A percentile compares a stretch with the other conserved stretches of the same genome.
These are phyloP conservation scores for Lactifluus piperatus DNA, from an alignment of 768 basidiomycete genomes.

Conservation along the genomic window DNA sequence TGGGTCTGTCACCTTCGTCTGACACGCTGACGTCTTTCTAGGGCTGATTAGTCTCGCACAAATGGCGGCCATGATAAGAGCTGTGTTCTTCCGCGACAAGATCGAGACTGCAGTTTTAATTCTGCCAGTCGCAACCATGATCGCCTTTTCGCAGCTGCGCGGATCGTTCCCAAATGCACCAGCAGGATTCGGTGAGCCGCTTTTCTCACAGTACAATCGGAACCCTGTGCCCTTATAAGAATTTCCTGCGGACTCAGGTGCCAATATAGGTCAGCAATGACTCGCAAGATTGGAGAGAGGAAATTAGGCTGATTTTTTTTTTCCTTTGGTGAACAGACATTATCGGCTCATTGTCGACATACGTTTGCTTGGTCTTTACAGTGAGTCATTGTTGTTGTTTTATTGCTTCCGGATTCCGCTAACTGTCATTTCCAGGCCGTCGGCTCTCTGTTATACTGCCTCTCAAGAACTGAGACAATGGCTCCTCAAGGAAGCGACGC, in stretches of 20 bases:
- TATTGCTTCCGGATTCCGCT: background rate
- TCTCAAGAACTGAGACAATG: background rate
- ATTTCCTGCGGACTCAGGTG: background rate
- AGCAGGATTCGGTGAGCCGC: conserved; percentile 20
- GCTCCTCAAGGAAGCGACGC: background rate
- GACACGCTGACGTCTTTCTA: background rate
- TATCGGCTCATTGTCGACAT: conserved; percentile 10
- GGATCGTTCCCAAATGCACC: conserved; percentile 24
- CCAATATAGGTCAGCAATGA: conserved; percentile 9
- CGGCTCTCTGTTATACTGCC: background rate
- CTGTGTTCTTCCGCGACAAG: conserved; percentile 20
- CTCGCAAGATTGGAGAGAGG: background rate
- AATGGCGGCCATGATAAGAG: conserved; percentile 7
- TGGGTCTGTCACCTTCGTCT: background rate
- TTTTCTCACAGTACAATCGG: too few relatives aligned
- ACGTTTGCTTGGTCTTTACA: conserved; percentile 8
- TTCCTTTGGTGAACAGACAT: background rate
- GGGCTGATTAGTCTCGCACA: conserved; percentile 11
- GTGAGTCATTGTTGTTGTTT: background rate
- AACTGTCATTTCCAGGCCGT: background rate
- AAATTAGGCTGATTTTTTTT: background rate
- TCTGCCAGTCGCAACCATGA: conserved; percentile 23
- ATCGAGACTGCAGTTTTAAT: conserved; percentile 21
- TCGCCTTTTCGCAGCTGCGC: conserved; percentile 25
- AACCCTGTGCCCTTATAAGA: background rate